Evolutionary conservation across 495 filamentous ascomycete species (phyloP).

Genomic region (Sabuloglossum arenarium): DNA sequence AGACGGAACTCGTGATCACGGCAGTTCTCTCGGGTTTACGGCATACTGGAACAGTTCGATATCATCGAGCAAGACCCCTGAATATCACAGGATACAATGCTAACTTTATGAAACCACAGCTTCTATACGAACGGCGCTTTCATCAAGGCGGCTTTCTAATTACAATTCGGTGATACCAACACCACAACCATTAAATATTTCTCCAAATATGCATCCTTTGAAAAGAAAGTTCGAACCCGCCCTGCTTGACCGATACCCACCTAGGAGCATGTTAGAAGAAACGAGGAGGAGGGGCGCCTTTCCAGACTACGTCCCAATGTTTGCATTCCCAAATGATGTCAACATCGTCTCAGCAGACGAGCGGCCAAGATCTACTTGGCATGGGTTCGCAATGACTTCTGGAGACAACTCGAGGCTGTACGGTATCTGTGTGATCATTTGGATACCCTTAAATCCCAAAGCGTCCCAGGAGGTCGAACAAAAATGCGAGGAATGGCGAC

Average conservation of each 20-base stretch:
- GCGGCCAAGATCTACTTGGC: constrained; percentile 83
- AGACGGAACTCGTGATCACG: neutral
- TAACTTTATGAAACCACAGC: constrained; percentile 29
- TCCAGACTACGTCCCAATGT: constrained; percentile 97
- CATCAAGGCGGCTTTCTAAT: constrained; percentile 75
- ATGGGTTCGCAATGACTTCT: constrained; percentile 95
- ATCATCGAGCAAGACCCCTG: neutral
- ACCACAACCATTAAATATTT: constrained; percentile 71
- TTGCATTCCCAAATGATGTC: constrained; percentile 95
- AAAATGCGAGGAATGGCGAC: constrained; percentile 83
- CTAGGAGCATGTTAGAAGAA: constrained; percentile 64
- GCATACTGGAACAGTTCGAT: neutral
- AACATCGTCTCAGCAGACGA: constrained; percentile 92
- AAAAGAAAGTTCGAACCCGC: constrained; percentile 89
- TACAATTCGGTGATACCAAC: constrained; percentile 96
- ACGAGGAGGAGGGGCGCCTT: constrained; percentile 64
- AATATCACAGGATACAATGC: constrained; percentile 11
- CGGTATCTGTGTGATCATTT: constrained; percentile 77
- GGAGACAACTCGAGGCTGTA: constrained; percentile 81
- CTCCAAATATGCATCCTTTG: constrained; percentile 87
- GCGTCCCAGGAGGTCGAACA: constrained; percentile 79
- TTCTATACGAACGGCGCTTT: constrained; percentile 43
- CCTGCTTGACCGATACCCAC: constrained; percentile 79
- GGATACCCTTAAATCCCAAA: constrained; percentile 66
- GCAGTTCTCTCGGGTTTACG: neutral